A percentile compares a stretch with the other conserved stretches of the same genome.
These are phyloP conservation scores for Amylocystis lapponica DNA, from an alignment of 768 basidiomycete genomes.

Conservation along the genomic window DNA sequence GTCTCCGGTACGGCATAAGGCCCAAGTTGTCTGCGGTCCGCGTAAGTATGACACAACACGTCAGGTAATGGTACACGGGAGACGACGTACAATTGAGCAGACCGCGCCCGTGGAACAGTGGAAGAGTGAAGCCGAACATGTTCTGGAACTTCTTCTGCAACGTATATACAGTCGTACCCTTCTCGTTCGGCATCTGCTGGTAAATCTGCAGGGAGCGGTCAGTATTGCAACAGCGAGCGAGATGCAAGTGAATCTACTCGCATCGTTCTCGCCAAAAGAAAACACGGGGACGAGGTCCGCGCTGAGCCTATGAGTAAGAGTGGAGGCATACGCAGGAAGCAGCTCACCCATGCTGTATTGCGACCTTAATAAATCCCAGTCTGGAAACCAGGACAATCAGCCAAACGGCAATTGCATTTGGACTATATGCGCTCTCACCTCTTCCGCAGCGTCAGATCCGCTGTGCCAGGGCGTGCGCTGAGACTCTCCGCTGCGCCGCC, in stretches of 20 bases:
- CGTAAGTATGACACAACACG: background rate
- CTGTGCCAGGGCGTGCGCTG: slow-evolving; percentile 94
- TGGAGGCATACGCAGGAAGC: background rate
- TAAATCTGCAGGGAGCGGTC: slow-evolving; percentile 62
- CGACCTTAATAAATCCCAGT: slow-evolving; percentile 92
- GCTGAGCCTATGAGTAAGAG: slow-evolving; percentile 32
- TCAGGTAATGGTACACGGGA: background rate
- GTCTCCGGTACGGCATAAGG: slow-evolving; percentile 90
- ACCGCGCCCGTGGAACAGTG: slow-evolving; percentile 95
- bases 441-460: slow-evolving; percentile 74
- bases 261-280: slow-evolving; percentile 98
- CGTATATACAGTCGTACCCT: slow-evolving; percentile 80
- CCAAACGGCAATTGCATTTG: background rate
- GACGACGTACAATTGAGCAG: slow-evolving; percentile 77
- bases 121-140: slow-evolving; percentile 92
- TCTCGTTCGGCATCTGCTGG: slow-evolving; percentile 93
- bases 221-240: background rate
- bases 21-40: slow-evolving; percentile 79
- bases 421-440: slow-evolving; percentile 42
- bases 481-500: slow-evolving; percentile 95
- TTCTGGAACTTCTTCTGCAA: slow-evolving; percentile 90
- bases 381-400: slow-evolving; percentile 28
- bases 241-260: slow-evolving; percentile 31
- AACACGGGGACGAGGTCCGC: slow-evolving; percentile 97
- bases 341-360: slow-evolving; percentile 79